Percentiles rank a stretch among this genome's conserved stretches.
Evolutionary conservation across 352 stramenopile species (phyloP).

Genomic region (Phytophthora boehmeriae): DNA sequence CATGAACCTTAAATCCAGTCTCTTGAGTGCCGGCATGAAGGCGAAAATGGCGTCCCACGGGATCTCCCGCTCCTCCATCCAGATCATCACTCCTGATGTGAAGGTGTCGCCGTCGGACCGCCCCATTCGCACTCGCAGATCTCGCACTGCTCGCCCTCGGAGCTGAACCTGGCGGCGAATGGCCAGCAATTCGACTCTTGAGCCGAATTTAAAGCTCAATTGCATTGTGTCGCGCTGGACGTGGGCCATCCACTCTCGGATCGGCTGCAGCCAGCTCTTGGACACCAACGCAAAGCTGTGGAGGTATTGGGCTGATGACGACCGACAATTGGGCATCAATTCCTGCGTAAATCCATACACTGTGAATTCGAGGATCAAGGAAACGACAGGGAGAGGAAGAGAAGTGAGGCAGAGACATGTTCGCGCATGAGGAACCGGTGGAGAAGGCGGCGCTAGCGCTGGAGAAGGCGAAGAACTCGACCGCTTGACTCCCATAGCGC

Average conservation of each 20-base stretch:
- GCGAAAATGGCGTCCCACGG: conserved; percentile 32
- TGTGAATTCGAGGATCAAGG: conserved; percentile 23
- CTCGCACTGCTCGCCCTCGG: conserved; percentile 30
- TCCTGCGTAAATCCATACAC: conserved; percentile 24
- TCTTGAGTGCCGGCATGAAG: conserved; percentile 25
- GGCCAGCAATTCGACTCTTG: conserved; percentile 29
- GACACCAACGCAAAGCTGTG: conserved; percentile 30
- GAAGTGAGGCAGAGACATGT: neutral
- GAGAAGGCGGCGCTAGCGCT: too few relatives aligned
- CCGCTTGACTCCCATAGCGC: too few relatives aligned
- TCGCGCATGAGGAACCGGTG: too few relatives aligned
- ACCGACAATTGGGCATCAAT: conserved; percentile 15
- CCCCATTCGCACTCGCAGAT: conserved; percentile 44
- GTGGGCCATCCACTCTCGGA: conserved; percentile 39
- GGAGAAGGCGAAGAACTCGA: too few relatives aligned
- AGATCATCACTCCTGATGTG: conserved; percentile 29
- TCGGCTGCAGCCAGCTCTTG: conserved; percentile 34
- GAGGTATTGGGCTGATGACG: neutral
- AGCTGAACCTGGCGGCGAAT: conserved; percentile 25
- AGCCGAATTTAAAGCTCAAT: conserved; percentile 37
- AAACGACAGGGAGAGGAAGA: conserved; percentile 12
- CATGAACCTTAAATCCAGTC: conserved; percentile 36
- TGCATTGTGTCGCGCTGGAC: conserved; percentile 31
- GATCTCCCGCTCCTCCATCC: conserved; percentile 40
- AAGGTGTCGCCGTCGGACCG: conserved; percentile 33